phyloP scores from a whole-genome alignment of 148 eudicot species.

The Cornus florida region DNA sequence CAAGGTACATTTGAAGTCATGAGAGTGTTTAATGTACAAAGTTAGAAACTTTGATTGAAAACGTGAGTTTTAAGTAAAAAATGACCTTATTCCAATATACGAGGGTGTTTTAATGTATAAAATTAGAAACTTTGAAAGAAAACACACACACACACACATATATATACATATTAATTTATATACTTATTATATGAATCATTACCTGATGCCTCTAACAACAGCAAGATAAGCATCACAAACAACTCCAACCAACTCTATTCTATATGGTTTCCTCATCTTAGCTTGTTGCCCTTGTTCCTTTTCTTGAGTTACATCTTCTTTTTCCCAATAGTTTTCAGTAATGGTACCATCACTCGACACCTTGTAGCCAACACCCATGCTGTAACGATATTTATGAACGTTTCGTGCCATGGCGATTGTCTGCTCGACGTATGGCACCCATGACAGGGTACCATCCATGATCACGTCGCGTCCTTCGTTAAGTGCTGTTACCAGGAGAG shows the following conservation, averaged over 20 bases:
- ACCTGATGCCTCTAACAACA: constrained; percentile 91
- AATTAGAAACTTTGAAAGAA: too few species aligned
- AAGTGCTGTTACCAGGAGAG: constrained; percentile 79
- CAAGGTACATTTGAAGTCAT: too few species aligned
- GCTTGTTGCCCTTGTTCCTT: constrained; percentile 27
- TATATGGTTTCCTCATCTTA: constrained; percentile 53
- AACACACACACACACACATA: too few species aligned
- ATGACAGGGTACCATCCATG: constrained; percentile 88
- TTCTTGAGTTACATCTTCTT: constrained; percentile 40
- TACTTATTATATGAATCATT: background rate
- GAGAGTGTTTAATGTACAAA: too few species aligned
- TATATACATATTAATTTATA: too few species aligned
- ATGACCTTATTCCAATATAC: too few species aligned
- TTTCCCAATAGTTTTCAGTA: constrained; percentile 75
- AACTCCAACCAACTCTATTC: constrained; percentile 91
- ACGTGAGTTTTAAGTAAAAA: too few species aligned
- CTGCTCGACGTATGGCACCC: constrained; percentile 86
- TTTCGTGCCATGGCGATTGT: constrained; percentile 77
- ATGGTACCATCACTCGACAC: constrained; percentile 54
- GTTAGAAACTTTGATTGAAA: too few species aligned
- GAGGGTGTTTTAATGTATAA: too few species aligned
- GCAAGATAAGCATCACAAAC: constrained; percentile 89
- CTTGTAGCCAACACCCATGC: constrained; percentile 89
- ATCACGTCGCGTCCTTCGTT: constrained; percentile 94
- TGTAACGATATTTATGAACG: constrained; percentile 62